A percentile compares a stretch with the other conserved stretches of the same genome.
These are phyloP conservation scores for Dictyostelium purpureum DNA, from an alignment of 78 protist species.

Conservation along the genomic window DNA sequence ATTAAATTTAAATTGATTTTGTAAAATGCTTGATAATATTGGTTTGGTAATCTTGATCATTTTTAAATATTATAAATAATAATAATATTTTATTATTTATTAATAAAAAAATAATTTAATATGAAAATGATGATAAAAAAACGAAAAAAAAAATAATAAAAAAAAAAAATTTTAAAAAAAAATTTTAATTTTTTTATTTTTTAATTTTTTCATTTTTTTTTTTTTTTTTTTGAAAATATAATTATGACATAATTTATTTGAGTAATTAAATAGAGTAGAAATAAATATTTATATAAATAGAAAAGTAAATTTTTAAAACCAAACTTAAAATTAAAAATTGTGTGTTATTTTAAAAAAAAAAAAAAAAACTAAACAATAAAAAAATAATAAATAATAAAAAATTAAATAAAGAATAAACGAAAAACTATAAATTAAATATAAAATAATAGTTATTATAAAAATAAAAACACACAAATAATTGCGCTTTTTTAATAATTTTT, in stretches of 20 bases:
- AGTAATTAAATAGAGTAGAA: not conserved
- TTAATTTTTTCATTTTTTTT: not conserved
- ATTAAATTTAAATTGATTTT: not conserved
- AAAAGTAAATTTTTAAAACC: too few species aligned
- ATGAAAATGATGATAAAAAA: not conserved
- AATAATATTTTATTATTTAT: not conserved
- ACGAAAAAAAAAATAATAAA: not conserved
- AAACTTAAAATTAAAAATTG: not conserved
- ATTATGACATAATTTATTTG: not conserved
- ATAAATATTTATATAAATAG: too few species aligned
- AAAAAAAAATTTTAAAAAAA: not conserved
- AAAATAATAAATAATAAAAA: too few species aligned
- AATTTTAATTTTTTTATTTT: not conserved
- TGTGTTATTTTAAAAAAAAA: too few species aligned
- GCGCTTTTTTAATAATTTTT: too few species aligned
- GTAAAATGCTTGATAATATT: not conserved
- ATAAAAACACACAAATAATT: too few species aligned
- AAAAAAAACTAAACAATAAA: too few species aligned
- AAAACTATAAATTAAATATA: too few species aligned
- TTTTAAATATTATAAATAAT: not conserved
- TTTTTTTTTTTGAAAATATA: not conserved
- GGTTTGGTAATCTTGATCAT: not conserved
- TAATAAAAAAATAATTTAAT: not conserved
- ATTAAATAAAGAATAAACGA: too few species aligned
- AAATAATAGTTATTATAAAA: too few species aligned